Conservation (phyloP, 306 rosid species). For the Pyrus communis region DNA sequence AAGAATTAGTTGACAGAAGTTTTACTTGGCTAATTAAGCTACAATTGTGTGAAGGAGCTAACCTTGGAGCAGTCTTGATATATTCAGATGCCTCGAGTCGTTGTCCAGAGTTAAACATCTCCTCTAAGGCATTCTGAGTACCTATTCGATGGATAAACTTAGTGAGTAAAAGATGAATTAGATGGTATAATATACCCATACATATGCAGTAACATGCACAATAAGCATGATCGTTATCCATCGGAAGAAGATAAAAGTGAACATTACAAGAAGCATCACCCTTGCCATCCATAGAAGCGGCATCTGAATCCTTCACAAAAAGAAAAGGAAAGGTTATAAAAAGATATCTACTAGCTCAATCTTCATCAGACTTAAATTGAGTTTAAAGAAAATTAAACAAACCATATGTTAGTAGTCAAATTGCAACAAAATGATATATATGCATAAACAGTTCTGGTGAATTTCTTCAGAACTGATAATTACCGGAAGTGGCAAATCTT, state of each 20-base stretch:
- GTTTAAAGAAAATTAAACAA: not conserved
- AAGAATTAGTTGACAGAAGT: not conserved
- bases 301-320: conserved; percentile 38
- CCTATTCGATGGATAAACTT: conserved; percentile 29
- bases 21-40: not conserved
- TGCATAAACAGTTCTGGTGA: not conserved
- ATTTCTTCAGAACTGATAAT: conserved; percentile 33
- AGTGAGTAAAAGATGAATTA: not conserved
- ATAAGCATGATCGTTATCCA: not conserved
- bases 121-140: conserved; percentile 32
- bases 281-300: conserved; percentile 27
- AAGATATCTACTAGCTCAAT: not conserved
- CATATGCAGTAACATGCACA: not conserved
- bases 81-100: conserved; percentile 23
- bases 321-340: conserved; percentile 3
- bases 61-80: conserved; percentile 35
- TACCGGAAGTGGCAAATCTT: conserved; percentile 30
- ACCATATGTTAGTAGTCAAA: not conserved
- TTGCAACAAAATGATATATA: not conserved
- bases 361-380: not conserved
- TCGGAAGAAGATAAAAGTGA: not conserved
- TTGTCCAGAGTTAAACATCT: conserved; percentile 24
- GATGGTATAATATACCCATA: not conserved
- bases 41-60: conserved; percentile 1
- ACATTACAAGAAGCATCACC: conserved; percentile 25